phyloP scores from a whole-genome alignment of 306 rosid genomes.

The Biancaea sappan region DNA sequence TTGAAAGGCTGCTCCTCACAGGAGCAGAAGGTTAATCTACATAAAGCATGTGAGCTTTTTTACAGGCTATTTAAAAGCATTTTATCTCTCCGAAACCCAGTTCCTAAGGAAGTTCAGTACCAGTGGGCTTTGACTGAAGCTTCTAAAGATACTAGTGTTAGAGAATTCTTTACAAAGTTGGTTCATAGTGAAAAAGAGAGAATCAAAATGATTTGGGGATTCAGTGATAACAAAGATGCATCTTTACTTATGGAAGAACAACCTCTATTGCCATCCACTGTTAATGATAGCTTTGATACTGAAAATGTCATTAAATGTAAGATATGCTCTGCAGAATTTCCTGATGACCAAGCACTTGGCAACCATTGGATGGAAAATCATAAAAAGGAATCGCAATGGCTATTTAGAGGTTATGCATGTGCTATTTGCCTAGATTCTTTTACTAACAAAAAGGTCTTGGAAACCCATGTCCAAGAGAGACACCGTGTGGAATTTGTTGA shows the following conservation, averaged over 20 bases:
- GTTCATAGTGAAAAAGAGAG: constrained; percentile 81
- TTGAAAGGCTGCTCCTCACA: constrained; percentile 62
- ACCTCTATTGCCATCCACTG: constrained; percentile 50
- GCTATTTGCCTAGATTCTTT: constrained; percentile 96
- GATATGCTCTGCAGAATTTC: constrained; percentile 71
- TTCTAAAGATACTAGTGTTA: constrained; percentile 65
- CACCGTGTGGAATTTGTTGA: constrained; percentile 92
- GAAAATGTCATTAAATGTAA: constrained; percentile 74
- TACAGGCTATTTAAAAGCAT: constrained; percentile 93
- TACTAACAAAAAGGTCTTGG: constrained; percentile 83
- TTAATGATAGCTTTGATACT: constrained; percentile 45
- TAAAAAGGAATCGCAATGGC: constrained; percentile 99
- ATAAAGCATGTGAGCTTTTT: constrained; percentile 94
- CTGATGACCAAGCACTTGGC: constrained; percentile 78
- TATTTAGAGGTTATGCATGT: constrained; percentile 95
- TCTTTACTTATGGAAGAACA: constrained; percentile 58
- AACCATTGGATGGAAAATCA: constrained; percentile 93
- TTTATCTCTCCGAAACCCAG: constrained; percentile 84
- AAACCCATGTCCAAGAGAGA: constrained; percentile 97
- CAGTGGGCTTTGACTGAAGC: constrained; percentile 99
- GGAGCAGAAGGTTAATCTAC: constrained; percentile 73
- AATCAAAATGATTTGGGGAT: constrained; percentile 76
- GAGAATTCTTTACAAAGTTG: constrained; percentile 67
- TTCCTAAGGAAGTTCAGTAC: constrained; percentile 93
- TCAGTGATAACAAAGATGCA: constrained; percentile 59